phyloP scores from a whole-genome alignment of 225 moss, liverwort and hornwort species.

The Polytrichum formosum region DNA sequence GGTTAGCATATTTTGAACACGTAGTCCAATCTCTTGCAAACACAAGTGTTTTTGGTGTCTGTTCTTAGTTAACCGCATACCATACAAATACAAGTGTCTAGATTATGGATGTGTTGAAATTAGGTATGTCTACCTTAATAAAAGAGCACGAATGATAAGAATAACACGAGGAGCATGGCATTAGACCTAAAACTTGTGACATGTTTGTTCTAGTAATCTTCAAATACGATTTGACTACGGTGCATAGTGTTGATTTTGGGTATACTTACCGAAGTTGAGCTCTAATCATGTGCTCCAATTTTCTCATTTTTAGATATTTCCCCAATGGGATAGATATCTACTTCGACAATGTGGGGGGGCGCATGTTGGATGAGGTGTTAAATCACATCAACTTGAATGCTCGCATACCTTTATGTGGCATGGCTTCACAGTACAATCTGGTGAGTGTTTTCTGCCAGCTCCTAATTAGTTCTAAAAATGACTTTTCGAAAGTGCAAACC shows the following conservation, averaged over 20 bases:
- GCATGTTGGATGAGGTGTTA: slow-evolving; percentile 63
- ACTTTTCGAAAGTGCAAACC: too few relatives aligned
- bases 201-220: neutral
- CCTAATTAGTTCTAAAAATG: too few relatives aligned
- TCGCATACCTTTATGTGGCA: slow-evolving; percentile 56
- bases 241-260: neutral
- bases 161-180: neutral
- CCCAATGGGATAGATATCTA: slow-evolving; percentile 71
- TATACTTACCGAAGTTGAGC: neutral
- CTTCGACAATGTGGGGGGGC: slow-evolving; percentile 77
- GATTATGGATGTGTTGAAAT: too few relatives aligned
- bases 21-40: too few relatives aligned
- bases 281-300: too few relatives aligned
- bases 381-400: slow-evolving; percentile 34
- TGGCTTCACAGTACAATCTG: slow-evolving; percentile 58
- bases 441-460: slow-evolving; percentile 3
- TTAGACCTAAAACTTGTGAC: neutral
- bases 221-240: neutral
- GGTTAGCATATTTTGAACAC: too few relatives aligned
- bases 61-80: too few relatives aligned
- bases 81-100: too few relatives aligned
- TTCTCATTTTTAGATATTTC: slow-evolving; percentile 31
- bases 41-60: too few relatives aligned
- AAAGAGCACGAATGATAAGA: too few relatives aligned
- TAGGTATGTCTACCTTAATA: too few relatives aligned